phyloP scores from a whole-genome alignment of 352 stramenopile genomes.

The Aphanomyces astaci region DNA sequence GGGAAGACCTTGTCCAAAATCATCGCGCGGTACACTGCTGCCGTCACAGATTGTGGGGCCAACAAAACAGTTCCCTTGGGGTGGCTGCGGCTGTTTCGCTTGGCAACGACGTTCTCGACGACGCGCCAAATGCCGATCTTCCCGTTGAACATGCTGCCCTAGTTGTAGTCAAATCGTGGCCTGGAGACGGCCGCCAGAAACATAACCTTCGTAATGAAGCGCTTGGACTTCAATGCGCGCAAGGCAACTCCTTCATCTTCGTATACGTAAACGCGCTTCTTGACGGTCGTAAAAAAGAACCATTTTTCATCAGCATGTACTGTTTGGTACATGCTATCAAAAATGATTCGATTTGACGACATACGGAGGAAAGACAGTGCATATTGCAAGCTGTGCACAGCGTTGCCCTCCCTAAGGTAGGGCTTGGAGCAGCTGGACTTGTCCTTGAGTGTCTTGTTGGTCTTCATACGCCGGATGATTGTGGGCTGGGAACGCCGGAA shows the following conservation, averaged over 20 bases:
- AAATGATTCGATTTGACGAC: background rate
- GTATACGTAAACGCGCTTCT: conserved; percentile 25
- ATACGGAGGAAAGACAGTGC: background rate
- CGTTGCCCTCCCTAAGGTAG: background rate
- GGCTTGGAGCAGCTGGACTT: background rate
- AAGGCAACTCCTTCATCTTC: conserved; percentile 8
- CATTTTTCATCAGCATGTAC: conserved; percentile 28
- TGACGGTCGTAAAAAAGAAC: conserved; percentile 34
- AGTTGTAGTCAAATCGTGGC: conserved; percentile 33
- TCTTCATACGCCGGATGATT: background rate
- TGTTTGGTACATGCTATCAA: background rate
- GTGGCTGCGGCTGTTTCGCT: conserved; percentile 25
- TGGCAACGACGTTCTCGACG: conserved; percentile 15
- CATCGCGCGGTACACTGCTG: conserved; percentile 12
- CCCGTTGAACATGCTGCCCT: conserved; percentile 33
- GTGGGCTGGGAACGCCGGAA: background rate
- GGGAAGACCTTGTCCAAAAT: conserved; percentile 22
- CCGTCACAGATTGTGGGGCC: conserved; percentile 20
- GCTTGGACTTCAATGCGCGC: conserved; percentile 16
- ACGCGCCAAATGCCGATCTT: conserved; percentile 40
- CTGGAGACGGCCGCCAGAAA: conserved; percentile 36
- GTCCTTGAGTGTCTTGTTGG: background rate
- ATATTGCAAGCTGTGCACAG: background rate
- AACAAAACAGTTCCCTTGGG: conserved; percentile 22
- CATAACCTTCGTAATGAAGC: conserved; percentile 33